These are phyloP conservation scores for Corymbia maculata DNA, from an alignment of 345 rosid species.

Conservation along the genomic window DNA sequence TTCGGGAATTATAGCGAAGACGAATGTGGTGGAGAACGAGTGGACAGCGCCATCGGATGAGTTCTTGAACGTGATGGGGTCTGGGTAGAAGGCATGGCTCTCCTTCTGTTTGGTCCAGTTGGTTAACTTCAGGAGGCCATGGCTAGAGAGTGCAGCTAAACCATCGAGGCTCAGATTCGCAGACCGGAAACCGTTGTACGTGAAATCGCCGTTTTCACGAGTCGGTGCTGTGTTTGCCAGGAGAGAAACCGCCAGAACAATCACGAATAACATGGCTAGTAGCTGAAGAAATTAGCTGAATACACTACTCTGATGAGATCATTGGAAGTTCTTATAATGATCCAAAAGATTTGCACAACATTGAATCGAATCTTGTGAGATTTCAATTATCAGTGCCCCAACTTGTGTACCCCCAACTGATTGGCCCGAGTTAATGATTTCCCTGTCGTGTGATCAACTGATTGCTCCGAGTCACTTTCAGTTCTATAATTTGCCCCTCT, in stretches of 20 bases:
- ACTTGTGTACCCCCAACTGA: background rate
- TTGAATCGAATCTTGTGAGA: background rate
- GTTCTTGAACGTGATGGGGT: background rate
- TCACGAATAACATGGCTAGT: background rate
- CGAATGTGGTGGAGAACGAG: too few species aligned
- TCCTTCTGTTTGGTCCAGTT: background rate
- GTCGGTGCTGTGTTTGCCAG: background rate
- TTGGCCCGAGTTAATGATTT: background rate
- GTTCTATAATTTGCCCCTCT: too few species aligned
- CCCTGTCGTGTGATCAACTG: background rate
- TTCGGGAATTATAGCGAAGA: too few species aligned
- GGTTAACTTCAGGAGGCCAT: background rate
- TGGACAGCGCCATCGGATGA: too few species aligned
- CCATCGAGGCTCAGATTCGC: background rate
- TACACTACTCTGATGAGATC: background rate
- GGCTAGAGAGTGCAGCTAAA: background rate
- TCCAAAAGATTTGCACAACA: background rate
- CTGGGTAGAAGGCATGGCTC: background rate
- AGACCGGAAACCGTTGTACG: background rate
- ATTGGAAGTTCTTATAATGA: background rate
- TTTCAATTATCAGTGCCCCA: background rate
- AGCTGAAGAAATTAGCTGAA: background rate
- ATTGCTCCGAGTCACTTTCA: background rate
- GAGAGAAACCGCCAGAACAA: background rate
- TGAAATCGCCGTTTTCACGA: background rate